phyloP scores from a whole-genome alignment of 169 alveolate species.

The Perkinsus chesapeaki region DNA sequence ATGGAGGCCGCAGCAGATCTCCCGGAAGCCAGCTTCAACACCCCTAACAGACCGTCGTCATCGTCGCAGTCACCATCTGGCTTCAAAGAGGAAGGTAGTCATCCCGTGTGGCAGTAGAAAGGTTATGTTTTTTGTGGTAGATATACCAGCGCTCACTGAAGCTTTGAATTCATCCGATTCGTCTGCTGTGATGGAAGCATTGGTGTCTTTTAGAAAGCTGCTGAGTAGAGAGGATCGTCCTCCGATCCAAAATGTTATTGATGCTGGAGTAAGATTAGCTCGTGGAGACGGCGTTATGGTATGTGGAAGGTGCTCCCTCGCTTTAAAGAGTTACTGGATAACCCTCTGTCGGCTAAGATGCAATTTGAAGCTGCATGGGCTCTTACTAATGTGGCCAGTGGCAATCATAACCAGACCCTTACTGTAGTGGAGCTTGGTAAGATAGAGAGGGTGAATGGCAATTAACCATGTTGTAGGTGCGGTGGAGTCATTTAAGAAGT shows the following conservation, averaged over 20 bases:
- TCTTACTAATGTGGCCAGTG: slow-evolving; percentile 85
- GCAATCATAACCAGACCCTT: slow-evolving; percentile 76
- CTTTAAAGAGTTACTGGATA: slow-evolving; percentile 61
- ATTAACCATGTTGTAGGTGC: not conserved
- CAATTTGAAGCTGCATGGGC: slow-evolving; percentile 93
- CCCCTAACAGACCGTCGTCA: not conserved
- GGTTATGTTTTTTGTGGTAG: not conserved
- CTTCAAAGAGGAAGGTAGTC: not conserved
- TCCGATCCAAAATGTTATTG: slow-evolving; percentile 81
- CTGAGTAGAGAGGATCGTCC: slow-evolving; percentile 77
- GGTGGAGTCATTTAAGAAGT: not conserved
- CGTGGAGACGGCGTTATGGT: not conserved
- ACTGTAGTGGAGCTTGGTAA: slow-evolving; percentile 66
- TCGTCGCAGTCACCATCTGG: not conserved
- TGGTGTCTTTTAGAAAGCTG: slow-evolving; percentile 58
- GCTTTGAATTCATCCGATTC: not conserved
- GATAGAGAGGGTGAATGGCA: not conserved
- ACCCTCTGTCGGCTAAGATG: slow-evolving; percentile 74
- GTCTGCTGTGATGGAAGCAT: not conserved
- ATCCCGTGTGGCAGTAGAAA: too few species aligned
- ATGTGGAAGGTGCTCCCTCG: slow-evolving; percentile 59
- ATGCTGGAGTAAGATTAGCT: slow-evolving; percentile 48
- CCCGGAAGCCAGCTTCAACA: not conserved
- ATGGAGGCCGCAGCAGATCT: not conserved
- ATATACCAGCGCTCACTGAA: not conserved